Conservation (phyloP, 139 green algal species). For the Chlorella sp. region DNA sequence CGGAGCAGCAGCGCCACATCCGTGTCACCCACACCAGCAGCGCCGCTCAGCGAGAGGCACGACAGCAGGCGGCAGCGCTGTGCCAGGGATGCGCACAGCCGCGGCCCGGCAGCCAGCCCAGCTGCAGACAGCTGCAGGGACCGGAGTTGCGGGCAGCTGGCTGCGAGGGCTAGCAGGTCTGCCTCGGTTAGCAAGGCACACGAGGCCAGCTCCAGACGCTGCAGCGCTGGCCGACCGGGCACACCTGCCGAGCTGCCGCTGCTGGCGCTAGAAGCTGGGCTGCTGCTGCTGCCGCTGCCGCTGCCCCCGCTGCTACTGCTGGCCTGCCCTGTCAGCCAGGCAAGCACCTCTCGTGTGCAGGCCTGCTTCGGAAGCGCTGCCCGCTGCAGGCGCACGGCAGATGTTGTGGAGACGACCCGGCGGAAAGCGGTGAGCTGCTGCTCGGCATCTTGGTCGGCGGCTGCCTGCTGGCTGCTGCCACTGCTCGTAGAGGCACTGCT, state of each 20-base stretch:
- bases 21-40: not conserved
- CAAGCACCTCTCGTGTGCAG: constrained; percentile 5
- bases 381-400: not conserved
- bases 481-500: not conserved
- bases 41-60: not conserved
- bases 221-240: not conserved
- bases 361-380: constrained; percentile 13
- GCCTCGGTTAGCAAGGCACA: not conserved
- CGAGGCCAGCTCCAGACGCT: constrained; percentile 14
- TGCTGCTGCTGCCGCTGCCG: too few relatives aligned
- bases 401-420: not conserved
- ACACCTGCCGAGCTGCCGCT: not conserved
- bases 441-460: not conserved
- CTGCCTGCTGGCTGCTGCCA: not conserved
- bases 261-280: not conserved
- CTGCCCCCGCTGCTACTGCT: not conserved
- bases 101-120: not conserved
- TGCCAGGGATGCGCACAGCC: not conserved
- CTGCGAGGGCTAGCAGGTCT: not conserved
- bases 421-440: not conserved
- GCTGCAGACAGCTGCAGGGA: constrained; percentile 2
- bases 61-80: constrained; percentile 7
- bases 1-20: constrained; percentile 14
- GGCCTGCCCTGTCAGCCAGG: constrained; percentile 26
- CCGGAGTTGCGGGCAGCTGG: constrained; percentile 24